Conservation (phyloP, 73 alveolate genomes). For the Paramecium pentaurelia region DNA sequence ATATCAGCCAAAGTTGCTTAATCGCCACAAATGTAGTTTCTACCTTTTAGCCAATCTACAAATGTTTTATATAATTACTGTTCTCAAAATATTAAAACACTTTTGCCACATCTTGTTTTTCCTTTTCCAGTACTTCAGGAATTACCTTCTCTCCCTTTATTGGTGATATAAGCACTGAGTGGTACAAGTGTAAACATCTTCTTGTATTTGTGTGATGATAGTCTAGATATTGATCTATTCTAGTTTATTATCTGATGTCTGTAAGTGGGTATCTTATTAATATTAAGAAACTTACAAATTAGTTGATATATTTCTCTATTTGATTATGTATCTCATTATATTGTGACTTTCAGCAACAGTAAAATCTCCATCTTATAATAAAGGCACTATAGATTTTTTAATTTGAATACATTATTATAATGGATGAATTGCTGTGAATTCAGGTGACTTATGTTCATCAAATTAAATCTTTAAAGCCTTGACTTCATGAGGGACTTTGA, state of each 20-base stretch:
- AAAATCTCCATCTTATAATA: not conserved
- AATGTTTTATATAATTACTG: not conserved
- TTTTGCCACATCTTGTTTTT: not conserved
- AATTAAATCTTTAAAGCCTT: not conserved
- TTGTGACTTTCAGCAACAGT: not conserved
- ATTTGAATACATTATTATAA: not conserved
- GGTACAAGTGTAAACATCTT: not conserved
- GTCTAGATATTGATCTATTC: conserved; percentile 28
- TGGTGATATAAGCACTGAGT: not conserved
- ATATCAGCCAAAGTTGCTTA: conserved; percentile 30
- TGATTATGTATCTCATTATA: conserved; percentile 24
- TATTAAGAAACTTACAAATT: not conserved
- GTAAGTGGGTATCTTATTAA: not conserved
- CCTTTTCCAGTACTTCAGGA: not conserved
- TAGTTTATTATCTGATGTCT: not conserved
- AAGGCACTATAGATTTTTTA: not conserved
- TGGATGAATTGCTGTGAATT: conserved; percentile 9
- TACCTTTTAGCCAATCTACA: not conserved
- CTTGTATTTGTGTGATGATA: conserved; percentile 44
- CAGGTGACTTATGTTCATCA: conserved; percentile 1
- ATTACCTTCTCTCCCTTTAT: not conserved
- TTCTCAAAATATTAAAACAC: not conserved
- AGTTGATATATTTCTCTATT: not conserved
- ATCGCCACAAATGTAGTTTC: not conserved
- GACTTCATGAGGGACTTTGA: not conserved